Evolutionary conservation across 176 grass and related monocot genomes (phyloP).

Genomic region (Rhynchospora breviuscula): DNA sequence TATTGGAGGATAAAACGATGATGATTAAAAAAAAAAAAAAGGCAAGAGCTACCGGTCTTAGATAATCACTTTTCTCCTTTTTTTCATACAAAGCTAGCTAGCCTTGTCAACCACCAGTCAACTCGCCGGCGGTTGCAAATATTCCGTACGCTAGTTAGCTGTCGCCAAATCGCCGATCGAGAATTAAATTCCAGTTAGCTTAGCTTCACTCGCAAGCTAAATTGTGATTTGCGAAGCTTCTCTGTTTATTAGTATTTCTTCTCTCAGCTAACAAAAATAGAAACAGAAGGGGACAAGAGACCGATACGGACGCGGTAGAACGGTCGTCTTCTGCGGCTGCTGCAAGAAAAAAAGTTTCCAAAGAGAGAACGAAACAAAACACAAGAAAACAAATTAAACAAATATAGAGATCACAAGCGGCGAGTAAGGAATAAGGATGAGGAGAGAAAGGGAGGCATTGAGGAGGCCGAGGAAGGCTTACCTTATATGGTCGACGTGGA

Average conservation of each 20-base stretch:
- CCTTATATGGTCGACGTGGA: constrained; percentile 17
- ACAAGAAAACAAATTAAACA: not conserved
- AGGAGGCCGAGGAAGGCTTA: constrained; percentile 7
- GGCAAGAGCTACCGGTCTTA: constrained; percentile 37
- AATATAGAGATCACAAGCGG: not conserved
- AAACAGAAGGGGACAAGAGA: not conserved
- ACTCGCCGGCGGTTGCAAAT: not conserved
- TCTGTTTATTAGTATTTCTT: not conserved
- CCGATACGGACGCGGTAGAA: not conserved
- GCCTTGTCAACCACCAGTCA: not conserved
- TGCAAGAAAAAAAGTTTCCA: not conserved
- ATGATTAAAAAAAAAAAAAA: not conserved
- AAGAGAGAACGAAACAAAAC: constrained; percentile 14
- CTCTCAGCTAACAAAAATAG: not conserved
- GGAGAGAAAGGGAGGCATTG: not conserved
- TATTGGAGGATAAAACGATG: not conserved
- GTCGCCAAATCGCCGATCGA: not conserved
- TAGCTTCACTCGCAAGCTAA: constrained; percentile 8
- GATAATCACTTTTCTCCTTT: not conserved
- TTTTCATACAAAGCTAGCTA: not conserved
- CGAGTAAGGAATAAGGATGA: not conserved
- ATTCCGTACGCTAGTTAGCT: not conserved
- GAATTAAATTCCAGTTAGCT: constrained; percentile 3
- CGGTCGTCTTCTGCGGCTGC: constrained; percentile 28
- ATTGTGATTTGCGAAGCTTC: not conserved